Evolutionary conservation across 2,329 filamentous ascomycete genomes (phyloP).

Genomic region (Penicillium sp.): DNA sequence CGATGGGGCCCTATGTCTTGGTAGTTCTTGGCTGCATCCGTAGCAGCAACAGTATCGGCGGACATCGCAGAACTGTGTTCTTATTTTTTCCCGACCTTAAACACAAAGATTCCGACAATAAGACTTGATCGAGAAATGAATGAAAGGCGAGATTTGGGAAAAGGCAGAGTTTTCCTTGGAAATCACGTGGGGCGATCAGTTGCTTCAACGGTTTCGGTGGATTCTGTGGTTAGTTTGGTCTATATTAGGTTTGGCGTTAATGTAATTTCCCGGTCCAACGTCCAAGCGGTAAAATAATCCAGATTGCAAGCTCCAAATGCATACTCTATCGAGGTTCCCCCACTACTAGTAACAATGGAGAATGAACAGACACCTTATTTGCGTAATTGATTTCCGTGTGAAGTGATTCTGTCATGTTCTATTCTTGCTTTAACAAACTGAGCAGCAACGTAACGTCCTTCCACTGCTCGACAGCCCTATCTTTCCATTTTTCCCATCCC

Average conservation of each 20-base stretch:
- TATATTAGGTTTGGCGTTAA: neutral
- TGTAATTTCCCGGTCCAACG: neutral
- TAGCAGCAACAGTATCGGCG: neutral
- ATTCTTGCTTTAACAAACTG: too few relatives aligned
- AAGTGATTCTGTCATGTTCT: too few relatives aligned
- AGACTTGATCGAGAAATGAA: neutral
- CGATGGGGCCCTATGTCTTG: conserved; percentile 8
- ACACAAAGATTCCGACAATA: neutral
- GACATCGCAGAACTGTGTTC: conserved; percentile 3
- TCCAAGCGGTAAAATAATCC: too few relatives aligned
- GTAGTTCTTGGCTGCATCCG: conserved; percentile 6
- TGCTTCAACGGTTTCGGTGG: conserved; percentile 1
- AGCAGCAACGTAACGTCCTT: neutral
- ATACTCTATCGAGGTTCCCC: too few relatives aligned
- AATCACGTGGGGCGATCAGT: conserved; percentile 14
- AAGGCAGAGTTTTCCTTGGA: conserved; percentile 8
- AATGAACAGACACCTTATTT: too few relatives aligned
- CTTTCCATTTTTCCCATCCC: conserved; percentile 3
- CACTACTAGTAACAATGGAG: too few relatives aligned
- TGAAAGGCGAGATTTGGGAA: neutral
- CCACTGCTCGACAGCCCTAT: conserved; percentile 1
- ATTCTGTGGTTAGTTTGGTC: neutral
- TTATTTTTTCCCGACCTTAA: neutral
- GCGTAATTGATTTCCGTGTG: too few relatives aligned
- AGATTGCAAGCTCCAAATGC: too few relatives aligned